Evolutionary conservation across 768 basidiomycete species (phyloP), one percentile per base, ranked within the genome.

Genomic region (Agrocybe pediades): DNA sequence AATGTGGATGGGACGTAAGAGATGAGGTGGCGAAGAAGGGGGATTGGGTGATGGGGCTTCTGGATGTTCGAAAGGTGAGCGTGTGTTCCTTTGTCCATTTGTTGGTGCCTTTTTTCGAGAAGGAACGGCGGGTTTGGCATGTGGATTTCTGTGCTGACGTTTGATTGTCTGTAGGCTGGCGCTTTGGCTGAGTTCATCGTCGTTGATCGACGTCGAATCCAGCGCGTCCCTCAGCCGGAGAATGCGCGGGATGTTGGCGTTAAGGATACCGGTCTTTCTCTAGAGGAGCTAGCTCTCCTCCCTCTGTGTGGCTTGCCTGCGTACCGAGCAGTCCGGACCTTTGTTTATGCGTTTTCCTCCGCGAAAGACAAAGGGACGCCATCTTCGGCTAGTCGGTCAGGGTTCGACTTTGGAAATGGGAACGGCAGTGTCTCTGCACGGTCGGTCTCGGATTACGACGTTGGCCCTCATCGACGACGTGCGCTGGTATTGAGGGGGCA

Each of bases 181-280:
- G 90, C 90, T 6, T 78, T 96, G 19, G 80, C 91, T n/a, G 92
- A 97, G 70, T 96, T 92, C 72, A 82, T 96, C 55, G 76, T 91
- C 21, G 80, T 87, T 20, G 92, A 96, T 64, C 83, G 90, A 24
- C 88, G 86, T 62, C 83, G 90, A 13, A 70, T 95, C 1, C 83
- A 87, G 56, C 80, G 88, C 15, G 81, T 88, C 8, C 89, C 92
- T 0, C 79, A 86, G 59, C 87, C 86, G 25, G 71, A 74, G 29
- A 50, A 30, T 47, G 16, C 47, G 56, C 17, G 47, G 57, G 8
- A 29, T 53, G 25, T 58, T 55, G 6, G 62, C 71, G 15, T 56
- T 59, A 23, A 61, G 45, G n/a, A 51, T 62, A 21, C 56, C 66
- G 1, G 33, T 36, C 62, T 76, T 19, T 71, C 84, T 1, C 67